Conservation (phyloP, 1,284 basidiomycete genomes). For the Austroboletus novae-zelandiae region DNA sequence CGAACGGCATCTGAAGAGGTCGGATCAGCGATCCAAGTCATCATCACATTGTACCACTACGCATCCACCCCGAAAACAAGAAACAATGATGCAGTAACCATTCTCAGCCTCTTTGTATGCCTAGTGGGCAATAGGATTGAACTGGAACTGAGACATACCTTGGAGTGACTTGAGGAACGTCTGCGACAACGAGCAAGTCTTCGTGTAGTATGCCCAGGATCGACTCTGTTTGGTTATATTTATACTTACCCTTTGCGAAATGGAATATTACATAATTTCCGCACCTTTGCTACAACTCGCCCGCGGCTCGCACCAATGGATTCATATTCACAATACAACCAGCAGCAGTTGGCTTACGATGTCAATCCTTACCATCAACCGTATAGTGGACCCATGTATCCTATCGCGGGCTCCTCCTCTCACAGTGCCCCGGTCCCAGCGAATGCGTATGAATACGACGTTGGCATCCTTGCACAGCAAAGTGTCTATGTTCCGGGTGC, state of each 20-base stretch:
- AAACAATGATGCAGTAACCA: not conserved
- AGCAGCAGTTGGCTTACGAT: conserved; percentile 52
- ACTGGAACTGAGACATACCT: conserved; percentile 44
- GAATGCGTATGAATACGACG: conserved; percentile 88
- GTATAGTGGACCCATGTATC: conserved; percentile 71
- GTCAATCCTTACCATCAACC: conserved; percentile 77
- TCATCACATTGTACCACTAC: conserved; percentile 19
- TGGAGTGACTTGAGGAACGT: conserved; percentile 45
- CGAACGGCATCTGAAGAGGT: conserved; percentile 74
- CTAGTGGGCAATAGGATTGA: not conserved
- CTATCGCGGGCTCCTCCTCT: conserved; percentile 60
- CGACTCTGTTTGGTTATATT: conserved; percentile 29
- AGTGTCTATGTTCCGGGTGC: conserved; percentile 87
- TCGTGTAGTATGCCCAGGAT: conserved; percentile 4
- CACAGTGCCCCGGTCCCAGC: conserved; percentile 78
- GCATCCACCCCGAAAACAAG: conserved; percentile 28
- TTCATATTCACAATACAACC: conserved; percentile 43
- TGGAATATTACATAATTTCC: conserved; percentile 21
- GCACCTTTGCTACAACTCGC: not conserved
- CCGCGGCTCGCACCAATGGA: conserved; percentile 19
- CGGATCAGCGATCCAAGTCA: conserved; percentile 18
- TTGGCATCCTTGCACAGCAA: conserved; percentile 82
- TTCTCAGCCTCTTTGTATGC: not conserved
- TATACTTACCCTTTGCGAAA: conserved; percentile 15
- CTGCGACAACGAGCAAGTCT: conserved; percentile 31